phyloP scores from a whole-genome alignment of 2,329 filamentous ascomycete genomes.

The Ophiostoma pallidulum region DNA sequence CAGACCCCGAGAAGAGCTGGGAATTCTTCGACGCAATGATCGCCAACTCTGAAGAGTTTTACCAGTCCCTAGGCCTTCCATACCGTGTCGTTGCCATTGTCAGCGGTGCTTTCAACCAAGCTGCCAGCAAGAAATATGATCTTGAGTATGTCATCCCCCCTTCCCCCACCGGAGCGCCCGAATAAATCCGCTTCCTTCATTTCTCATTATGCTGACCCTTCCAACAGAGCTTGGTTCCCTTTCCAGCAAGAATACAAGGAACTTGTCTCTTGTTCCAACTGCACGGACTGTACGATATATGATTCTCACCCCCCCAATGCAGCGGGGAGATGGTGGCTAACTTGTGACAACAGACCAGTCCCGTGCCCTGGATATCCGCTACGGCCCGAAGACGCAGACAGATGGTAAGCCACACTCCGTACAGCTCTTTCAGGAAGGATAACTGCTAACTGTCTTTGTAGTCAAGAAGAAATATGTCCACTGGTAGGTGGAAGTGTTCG shows the following conservation, averaged over 20 bases:
- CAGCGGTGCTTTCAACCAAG: constrained; percentile 89
- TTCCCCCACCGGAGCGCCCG: background rate
- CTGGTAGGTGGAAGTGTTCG: constrained; percentile 33
- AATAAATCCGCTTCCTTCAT: no score
- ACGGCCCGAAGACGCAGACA: constrained; percentile 76
- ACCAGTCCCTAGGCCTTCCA: constrained; percentile 77
- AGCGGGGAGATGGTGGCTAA: no score
- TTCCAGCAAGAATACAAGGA: constrained; percentile 98
- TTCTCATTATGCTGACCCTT: background rate
- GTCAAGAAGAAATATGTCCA: constrained; percentile 87
- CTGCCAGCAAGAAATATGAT: constrained; percentile 81
- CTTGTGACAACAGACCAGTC: constrained; percentile 54
- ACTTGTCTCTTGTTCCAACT: constrained; percentile 94
- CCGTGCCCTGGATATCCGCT: constrained; percentile 84
- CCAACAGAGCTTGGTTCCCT: constrained; percentile 63
- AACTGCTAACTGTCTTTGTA: constrained; percentile 4
- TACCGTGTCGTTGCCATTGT: constrained; percentile 92
- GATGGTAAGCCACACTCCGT: no score
- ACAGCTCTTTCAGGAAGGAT: no score
- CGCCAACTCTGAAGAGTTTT: constrained; percentile 82
- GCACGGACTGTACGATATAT: constrained; percentile 63
- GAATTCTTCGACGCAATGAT: constrained; percentile 93
- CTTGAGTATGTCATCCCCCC: constrained; percentile 45
- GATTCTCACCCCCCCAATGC: no score
- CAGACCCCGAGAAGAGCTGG: constrained; percentile 86